Percentiles rank a stretch among this genome's conserved stretches.
Evolutionary conservation across 192 early-diverging fungal genomes (phyloP).

Genomic region (Backusella westeae): DNA sequence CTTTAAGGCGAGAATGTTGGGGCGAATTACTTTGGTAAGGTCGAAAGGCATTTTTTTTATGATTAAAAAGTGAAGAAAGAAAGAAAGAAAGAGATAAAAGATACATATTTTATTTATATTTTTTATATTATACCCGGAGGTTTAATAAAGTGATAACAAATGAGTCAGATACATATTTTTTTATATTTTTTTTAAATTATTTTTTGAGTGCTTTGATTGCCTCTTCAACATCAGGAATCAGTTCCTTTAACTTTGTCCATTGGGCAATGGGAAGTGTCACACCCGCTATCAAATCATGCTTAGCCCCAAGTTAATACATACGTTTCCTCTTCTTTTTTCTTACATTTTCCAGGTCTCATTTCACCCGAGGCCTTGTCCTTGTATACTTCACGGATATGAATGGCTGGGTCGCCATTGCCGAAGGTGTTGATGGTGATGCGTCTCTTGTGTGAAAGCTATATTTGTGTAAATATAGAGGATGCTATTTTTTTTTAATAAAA

Average conservation of each 20-base stretch:
- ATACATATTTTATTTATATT: neutral
- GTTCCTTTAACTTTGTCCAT: slow-evolving; percentile 16
- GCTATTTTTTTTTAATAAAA: neutral
- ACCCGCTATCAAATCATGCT: neutral
- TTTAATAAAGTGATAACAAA: neutral
- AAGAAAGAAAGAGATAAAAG: slow-evolving; percentile 1
- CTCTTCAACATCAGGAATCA: slow-evolving; percentile 21
- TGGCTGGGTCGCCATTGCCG: slow-evolving; percentile 10
- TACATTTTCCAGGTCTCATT: slow-evolving; percentile 23
- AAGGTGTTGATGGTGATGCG: slow-evolving; percentile 21
- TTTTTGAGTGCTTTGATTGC: slow-evolving; percentile 8
- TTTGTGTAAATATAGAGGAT: neutral
- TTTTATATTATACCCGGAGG: neutral
- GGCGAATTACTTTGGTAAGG: slow-evolving; percentile 66
- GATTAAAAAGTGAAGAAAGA: neutral
- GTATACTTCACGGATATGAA: slow-evolving; percentile 26
- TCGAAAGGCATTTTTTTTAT: slow-evolving; percentile 48
- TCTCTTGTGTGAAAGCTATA: slow-evolving; percentile 19
- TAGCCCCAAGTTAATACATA: neutral
- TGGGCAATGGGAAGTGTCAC: slow-evolving; percentile 23
- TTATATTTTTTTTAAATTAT: neutral
- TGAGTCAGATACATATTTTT: neutral
- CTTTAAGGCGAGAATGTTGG: slow-evolving; percentile 76
- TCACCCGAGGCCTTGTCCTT: slow-evolving; percentile 17
- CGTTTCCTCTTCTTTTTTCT: neutral